These are phyloP conservation scores for Canariomyces notabilis DNA, from an alignment of 2,329 filamentous ascomycete species.

Conservation along the genomic window DNA sequence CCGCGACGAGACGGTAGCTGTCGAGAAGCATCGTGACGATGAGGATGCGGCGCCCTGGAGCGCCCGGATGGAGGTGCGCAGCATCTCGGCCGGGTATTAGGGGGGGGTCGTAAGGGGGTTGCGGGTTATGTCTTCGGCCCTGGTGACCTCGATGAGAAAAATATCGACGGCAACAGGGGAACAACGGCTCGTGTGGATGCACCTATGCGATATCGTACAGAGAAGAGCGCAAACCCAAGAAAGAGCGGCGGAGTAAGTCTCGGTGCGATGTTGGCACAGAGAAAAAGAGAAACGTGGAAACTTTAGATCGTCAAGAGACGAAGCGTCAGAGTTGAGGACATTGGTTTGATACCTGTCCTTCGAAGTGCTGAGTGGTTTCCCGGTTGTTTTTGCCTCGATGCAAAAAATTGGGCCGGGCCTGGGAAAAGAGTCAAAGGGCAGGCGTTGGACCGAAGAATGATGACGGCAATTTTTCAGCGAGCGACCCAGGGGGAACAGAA, in stretches of 20 bases:
- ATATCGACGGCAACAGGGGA: conserved; percentile 9
- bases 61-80: conserved; percentile 62
- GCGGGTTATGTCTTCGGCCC: conserved; percentile 1
- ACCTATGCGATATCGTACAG: conserved; percentile 7
- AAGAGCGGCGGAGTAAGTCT: conserved; percentile 28
- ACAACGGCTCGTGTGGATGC: conserved; percentile 8
- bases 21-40: conserved; percentile 38
- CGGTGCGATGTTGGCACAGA: neutral
- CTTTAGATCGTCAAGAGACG: conserved; percentile 18
- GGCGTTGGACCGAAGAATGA: conserved; percentile 15
- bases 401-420: conserved; percentile 13
- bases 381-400: conserved; percentile 4
- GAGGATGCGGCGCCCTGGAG: conserved; percentile 30
- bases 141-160: conserved; percentile 10
- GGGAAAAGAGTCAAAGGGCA: conserved; percentile 10
- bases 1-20: conserved; percentile 35
- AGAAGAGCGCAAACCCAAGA: conserved; percentile 14
- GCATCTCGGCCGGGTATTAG: conserved; percentile 50
- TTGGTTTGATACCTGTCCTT: conserved; percentile 11
- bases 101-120: conserved; percentile 3
- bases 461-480: conserved; percentile 26
- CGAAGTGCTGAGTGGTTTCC: neutral
- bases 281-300: neutral
- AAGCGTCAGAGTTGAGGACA: conserved; percentile 16
- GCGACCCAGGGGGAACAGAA: neutral